Conservation (phyloP, 805 yeast species). For the Sugiyamaella qingdaonensis region DNA sequence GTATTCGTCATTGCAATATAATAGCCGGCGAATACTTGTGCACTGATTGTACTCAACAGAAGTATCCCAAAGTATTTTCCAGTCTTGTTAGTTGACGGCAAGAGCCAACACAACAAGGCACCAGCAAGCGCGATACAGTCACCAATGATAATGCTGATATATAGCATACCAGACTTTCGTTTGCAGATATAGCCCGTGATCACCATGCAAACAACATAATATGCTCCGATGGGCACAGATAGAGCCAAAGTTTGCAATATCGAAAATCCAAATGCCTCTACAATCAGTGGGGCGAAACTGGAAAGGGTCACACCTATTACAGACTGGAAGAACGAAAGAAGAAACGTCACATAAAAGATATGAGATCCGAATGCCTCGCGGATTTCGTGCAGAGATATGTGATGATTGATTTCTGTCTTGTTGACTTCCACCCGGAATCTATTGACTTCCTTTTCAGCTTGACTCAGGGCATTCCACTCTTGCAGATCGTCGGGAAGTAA, state of each 20-base stretch:
- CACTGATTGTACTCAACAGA: slow-evolving; percentile 14
- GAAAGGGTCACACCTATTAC: slow-evolving; percentile 36
- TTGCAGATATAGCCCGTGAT: slow-evolving; percentile 5
- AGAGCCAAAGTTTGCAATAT: slow-evolving; percentile 40
- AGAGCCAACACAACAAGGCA: too few species aligned
- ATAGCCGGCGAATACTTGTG: slow-evolving; percentile 1
- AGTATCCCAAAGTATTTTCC: slow-evolving; percentile 11
- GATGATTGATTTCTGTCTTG: slow-evolving; percentile 41
- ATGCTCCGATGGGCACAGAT: slow-evolving; percentile 43
- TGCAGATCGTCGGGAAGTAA: slow-evolving; percentile 19
- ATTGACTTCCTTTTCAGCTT: slow-evolving; percentile 23
- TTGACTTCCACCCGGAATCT: slow-evolving; percentile 22
- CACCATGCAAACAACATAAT: slow-evolving; percentile 11
- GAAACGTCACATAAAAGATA: slow-evolving; percentile 37
- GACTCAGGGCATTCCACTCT: slow-evolving; percentile 19
- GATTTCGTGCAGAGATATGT: slow-evolving; percentile 26
- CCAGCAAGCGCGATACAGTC: slow-evolving; percentile 3
- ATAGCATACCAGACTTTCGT: slow-evolving; percentile 2
- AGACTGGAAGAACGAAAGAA: not conserved
- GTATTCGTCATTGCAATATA: slow-evolving; percentile 33
- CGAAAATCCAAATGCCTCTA: slow-evolving; percentile 37
- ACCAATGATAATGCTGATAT: not conserved
- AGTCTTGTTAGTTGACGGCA: not conserved
- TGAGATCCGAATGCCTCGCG: slow-evolving; percentile 41
- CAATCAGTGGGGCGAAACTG: slow-evolving; percentile 41